Evolutionary conservation across 805 yeast genomes (phyloP).

Genomic region (Saturnispora dispora): DNA sequence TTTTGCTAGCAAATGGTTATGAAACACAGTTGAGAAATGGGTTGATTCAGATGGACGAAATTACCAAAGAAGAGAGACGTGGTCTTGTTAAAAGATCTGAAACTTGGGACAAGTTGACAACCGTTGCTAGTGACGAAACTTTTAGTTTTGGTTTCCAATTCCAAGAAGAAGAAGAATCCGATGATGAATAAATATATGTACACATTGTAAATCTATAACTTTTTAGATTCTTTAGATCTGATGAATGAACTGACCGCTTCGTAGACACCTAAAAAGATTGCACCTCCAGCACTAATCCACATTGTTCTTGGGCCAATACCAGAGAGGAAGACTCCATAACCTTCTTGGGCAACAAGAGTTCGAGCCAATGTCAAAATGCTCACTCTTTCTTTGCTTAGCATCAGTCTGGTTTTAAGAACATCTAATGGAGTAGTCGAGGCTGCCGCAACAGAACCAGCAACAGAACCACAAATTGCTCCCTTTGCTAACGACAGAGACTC

Average conservation of each 20-base stretch:
- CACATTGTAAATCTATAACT: slow-evolving; percentile 1
- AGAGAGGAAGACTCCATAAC: slow-evolving; percentile 56
- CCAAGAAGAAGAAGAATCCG: slow-evolving; percentile 11
- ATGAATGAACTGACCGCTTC: slow-evolving; percentile 48
- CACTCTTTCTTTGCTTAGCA: slow-evolving; percentile 53
- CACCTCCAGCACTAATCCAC: slow-evolving; percentile 99
- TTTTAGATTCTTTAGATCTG: not conserved
- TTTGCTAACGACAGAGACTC: slow-evolving; percentile 49
- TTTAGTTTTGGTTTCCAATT: slow-evolving; percentile 31
- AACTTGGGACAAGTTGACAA: slow-evolving; percentile 40
- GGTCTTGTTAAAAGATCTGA: slow-evolving; percentile 33
- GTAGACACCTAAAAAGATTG: slow-evolving; percentile 90
- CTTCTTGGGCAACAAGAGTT: slow-evolving; percentile 61
- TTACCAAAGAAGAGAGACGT: slow-evolving; percentile 26
- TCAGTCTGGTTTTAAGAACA: slow-evolving; percentile 72
- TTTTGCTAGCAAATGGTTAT: slow-evolving; percentile 35
- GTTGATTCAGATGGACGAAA: slow-evolving; percentile 24
- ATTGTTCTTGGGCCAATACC: slow-evolving; percentile 94
- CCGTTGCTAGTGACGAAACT: slow-evolving; percentile 11
- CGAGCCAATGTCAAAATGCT: slow-evolving; percentile 40
- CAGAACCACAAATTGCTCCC: slow-evolving; percentile 78
- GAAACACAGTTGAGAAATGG: slow-evolving; percentile 30
- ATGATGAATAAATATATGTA: not conserved
- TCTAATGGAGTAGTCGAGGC: slow-evolving; percentile 76
- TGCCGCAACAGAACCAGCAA: slow-evolving; percentile 79